Evolutionary conservation across 139 green algal species (phyloP).

Genomic region (Tetradesmus lagerheimii): DNA sequence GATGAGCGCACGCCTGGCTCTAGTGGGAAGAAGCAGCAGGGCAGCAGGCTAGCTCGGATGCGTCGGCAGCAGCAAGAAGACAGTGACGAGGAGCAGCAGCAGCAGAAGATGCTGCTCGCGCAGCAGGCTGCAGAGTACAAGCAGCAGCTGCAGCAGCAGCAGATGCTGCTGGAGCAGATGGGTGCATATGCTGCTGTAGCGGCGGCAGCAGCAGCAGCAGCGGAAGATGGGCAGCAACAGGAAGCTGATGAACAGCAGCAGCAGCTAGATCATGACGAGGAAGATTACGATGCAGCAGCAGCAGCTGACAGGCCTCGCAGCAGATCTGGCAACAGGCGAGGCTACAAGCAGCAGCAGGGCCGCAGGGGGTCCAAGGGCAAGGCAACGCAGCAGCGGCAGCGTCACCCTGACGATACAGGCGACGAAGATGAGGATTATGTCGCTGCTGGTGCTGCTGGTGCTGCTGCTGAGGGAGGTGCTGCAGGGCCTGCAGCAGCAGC

Average conservation of each 20-base stretch:
- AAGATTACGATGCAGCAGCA: not conserved
- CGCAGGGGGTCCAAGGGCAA: not conserved
- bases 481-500: not conserved
- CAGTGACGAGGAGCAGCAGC: not conserved
- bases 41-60: not conserved
- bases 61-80: not conserved
- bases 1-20: not conserved
- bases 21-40: not conserved
- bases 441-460: not conserved
- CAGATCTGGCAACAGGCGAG: not conserved
- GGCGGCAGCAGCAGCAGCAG: not conserved
- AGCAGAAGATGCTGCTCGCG: not conserved
- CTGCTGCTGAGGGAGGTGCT: not conserved
- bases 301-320: not conserved
- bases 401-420: not conserved
- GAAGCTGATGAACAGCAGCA: not conserved
- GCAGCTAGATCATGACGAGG: not conserved
- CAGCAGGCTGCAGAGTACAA: not conserved
- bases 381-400: not conserved
- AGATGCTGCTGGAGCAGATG: not conserved
- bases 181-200: not conserved
- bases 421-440: not conserved
- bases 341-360: not conserved
- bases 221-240: not conserved
- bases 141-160: conserved; percentile 11